Conservation (phyloP, 257 asterid species). For the Knoxia roxburghii region DNA sequence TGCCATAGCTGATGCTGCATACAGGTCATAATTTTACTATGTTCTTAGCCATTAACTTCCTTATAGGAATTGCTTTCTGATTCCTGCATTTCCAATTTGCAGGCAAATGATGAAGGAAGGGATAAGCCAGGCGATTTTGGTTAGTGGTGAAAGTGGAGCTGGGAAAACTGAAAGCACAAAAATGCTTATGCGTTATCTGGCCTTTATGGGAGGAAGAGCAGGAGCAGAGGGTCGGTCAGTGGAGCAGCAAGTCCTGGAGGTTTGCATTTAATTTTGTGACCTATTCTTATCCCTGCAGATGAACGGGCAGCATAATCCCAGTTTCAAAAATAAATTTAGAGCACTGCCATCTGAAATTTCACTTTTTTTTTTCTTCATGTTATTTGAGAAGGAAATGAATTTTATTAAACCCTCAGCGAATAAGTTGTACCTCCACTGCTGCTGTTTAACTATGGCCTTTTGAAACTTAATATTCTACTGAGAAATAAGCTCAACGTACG, state of each 20-base stretch:
- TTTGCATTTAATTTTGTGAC: constrained; percentile 24
- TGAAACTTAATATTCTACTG: neutral
- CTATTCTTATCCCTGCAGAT: neutral
- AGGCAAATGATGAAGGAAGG: constrained; percentile 80
- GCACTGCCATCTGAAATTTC: neutral
- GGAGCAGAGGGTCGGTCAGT: constrained; percentile 58
- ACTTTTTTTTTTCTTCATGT: neutral
- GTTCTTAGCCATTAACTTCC: constrained; percentile 8
- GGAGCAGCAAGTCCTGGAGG: constrained; percentile 95
- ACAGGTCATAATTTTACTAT: constrained; percentile 46
- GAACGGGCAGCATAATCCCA: neutral
- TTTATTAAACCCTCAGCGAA: neutral
- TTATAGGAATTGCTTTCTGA: constrained; percentile 15
- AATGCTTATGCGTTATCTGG: constrained; percentile 83
- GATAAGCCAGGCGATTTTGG: constrained; percentile 78
- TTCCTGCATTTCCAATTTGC: constrained; percentile 21
- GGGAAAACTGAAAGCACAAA: constrained; percentile 96
- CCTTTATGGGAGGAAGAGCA: constrained; percentile 78
- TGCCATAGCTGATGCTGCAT: constrained; percentile 87
- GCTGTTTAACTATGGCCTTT: neutral
- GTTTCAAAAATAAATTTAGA: neutral
- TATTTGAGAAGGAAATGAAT: neutral
- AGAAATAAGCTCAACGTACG: neutral
- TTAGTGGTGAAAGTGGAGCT: constrained; percentile 97
- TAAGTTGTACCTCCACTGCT: neutral